These are phyloP conservation scores for Rhodotorula sp. DNA, from an alignment of 1,284 basidiomycete genomes.

Conservation along the genomic window DNA sequence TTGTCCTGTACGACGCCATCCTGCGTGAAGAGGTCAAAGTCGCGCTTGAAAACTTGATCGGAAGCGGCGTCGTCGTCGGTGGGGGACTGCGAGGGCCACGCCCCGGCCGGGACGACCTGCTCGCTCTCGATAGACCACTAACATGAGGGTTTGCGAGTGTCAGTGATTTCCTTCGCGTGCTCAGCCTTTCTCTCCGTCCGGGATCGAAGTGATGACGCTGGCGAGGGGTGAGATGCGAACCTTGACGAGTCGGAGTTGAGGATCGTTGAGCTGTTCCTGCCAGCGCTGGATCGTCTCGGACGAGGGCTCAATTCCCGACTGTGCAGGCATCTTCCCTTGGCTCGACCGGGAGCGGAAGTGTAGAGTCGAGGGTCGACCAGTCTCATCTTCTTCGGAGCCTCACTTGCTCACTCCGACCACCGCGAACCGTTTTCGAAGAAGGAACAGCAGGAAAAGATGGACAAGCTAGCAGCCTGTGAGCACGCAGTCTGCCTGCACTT, in stretches of 20 bases:
- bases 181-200: too few relatives aligned
- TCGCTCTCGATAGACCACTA: slow-evolving; percentile 32
- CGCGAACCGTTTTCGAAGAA: neutral
- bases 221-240: slow-evolving; percentile 9
- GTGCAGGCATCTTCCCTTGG: slow-evolving; percentile 19
- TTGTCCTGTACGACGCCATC: slow-evolving; percentile 22
- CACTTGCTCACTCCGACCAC: neutral
- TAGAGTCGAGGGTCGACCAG: neutral
- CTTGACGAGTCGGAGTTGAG: slow-evolving; percentile 19
- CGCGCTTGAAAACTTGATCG: slow-evolving; percentile 5
- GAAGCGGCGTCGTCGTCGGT: neutral
- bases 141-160: neutral
- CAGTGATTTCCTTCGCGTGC: neutral
- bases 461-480: neutral
- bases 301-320: slow-evolving; percentile 25
- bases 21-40: slow-evolving; percentile 24
- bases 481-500: neutral
- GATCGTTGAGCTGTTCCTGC: slow-evolving; percentile 6
- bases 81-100: neutral
- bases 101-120: slow-evolving; percentile 13
- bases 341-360: neutral
- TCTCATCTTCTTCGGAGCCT: neutral
- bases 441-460: neutral
- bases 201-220: neutral
- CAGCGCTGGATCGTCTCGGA: slow-evolving; percentile 10